Base-by-base conservation (phyloP, 2,329 filamentous ascomycete genomes). In the Aspergillus tanneri region DNA sequence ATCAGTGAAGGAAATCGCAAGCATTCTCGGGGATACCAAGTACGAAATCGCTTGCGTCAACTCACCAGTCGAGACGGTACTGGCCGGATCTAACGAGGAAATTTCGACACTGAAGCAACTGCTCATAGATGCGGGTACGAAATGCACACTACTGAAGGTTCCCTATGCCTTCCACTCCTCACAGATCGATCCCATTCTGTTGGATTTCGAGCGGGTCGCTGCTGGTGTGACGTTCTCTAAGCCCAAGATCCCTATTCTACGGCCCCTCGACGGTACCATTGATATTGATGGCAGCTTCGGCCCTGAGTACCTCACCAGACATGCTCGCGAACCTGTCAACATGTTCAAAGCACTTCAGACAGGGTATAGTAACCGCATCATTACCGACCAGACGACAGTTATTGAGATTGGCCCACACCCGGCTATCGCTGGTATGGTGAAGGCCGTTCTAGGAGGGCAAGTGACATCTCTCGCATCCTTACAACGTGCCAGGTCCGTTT, bases 131-230 rank as follows among this genome's bases (percentile, higher is more conserved):
- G 61, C 65, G 43, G 67, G 66, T 3, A 60, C 72, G 39, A 73
- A 72, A n/a, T 43, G 67, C 63, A 36, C 70, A 3, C 71, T 69
- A 46, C 54, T 76, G 16, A 69, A 67, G 53, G 65, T 76, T 2
- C 72, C 72, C 6, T 75, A 71, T 42, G 73, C 73, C 10, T 76
- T 75, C 66, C 73, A 76, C 49, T 75, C 72, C 12, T 65, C 70
- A 8, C 73, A 76, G 50, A 71, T 75, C 24, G 69, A 77, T 7
- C 68, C 73, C 4, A 72, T 78, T 3, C 59, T 78, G 3, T 65
- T 68, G 2, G 64, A 65, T 2, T 72, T 77, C 27, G 65, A 70
- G 19, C n/a, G n/a, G n/a, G 57, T 64, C 4, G 50, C 67, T 24
- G 64, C 72, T 2, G 64, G 65, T 25, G 60, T 72, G n/a, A 73